These are phyloP conservation scores for Starmerella potacharoeniae DNA, from an alignment of 805 yeast species.

Conservation along the genomic window DNA sequence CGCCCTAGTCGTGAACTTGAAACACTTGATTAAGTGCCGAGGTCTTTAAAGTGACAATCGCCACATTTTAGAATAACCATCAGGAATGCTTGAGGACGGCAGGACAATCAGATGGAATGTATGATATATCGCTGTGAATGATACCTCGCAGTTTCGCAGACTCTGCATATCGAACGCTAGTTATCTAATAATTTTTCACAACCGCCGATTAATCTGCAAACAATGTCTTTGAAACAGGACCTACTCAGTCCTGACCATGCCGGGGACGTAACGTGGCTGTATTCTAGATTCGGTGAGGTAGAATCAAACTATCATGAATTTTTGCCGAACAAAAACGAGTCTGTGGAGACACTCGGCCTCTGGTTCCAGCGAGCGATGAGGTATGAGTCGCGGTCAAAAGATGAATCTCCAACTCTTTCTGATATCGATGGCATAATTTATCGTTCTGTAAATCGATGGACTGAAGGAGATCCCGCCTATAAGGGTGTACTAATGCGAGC, in stretches of 20 bases:
- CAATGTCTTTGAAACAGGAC: conserved; percentile 3
- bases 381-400: neutral
- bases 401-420: neutral
- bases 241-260: neutral
- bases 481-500: conserved; percentile 3
- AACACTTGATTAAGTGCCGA: no score
- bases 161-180: neutral
- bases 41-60: no score
- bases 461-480: conserved; percentile 13
- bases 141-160: no score
- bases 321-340: neutral
- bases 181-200: neutral
- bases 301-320: neutral
- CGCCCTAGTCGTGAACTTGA: no score
- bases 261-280: neutral
- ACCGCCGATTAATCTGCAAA: neutral
- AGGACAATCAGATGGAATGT: no score
- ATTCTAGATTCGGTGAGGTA: neutral
- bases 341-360: conserved; percentile 7
- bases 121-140: no score
- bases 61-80: no score
- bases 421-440: neutral
- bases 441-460: conserved; percentile 12
- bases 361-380: conserved; percentile 7
- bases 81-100: no score